Conservation (phyloP, 2,329 filamentous ascomycete genomes). For the Cyphellophora attinorum region DNA sequence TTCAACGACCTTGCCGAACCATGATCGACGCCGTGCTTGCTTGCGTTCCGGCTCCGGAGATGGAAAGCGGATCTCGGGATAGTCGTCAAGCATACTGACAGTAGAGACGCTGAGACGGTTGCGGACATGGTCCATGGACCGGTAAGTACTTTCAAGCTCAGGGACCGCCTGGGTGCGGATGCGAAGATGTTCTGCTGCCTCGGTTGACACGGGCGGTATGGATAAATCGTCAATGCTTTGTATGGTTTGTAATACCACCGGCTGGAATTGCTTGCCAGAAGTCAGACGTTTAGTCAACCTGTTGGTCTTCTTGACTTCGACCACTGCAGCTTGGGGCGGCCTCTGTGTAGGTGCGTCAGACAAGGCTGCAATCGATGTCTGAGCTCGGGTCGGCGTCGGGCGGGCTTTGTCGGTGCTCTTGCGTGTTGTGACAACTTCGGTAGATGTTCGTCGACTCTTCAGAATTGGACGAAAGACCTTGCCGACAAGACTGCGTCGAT, state of each 20-base stretch:
- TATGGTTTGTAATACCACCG: constrained; percentile 10
- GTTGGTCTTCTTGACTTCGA: constrained; percentile 14
- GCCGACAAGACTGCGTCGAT: not conserved
- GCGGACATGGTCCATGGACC: constrained; percentile 4
- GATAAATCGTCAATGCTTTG: constrained; percentile 10
- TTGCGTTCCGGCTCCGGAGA: constrained; percentile 12
- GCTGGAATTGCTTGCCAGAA: not conserved
- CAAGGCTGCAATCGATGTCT: too few relatives aligned
- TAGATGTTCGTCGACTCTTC: constrained; percentile 9
- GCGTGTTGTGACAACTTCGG: not conserved
- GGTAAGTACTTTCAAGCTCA: constrained; percentile 16
- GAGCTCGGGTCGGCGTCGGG: too few relatives aligned
- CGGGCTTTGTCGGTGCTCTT: not conserved
- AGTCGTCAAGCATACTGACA: constrained; percentile 7
- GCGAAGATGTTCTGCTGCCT: constrained; percentile 14
- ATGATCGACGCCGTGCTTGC: constrained; percentile 10
- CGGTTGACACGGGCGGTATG: constrained; percentile 12
- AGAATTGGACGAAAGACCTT: constrained; percentile 4
- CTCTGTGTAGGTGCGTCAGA: not conserved
- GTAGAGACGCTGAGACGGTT: constrained; percentile 9
- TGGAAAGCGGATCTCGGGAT: constrained; percentile 12
- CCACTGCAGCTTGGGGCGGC: constrained; percentile 1
- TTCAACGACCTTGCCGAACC: constrained; percentile 12
- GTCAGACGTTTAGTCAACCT: constrained; percentile 11
- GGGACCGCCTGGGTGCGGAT: constrained; percentile 14